phyloP scores from a whole-genome alignment of 2,329 filamentous ascomycete genomes.

The Aspergillus aculeatus region DNA sequence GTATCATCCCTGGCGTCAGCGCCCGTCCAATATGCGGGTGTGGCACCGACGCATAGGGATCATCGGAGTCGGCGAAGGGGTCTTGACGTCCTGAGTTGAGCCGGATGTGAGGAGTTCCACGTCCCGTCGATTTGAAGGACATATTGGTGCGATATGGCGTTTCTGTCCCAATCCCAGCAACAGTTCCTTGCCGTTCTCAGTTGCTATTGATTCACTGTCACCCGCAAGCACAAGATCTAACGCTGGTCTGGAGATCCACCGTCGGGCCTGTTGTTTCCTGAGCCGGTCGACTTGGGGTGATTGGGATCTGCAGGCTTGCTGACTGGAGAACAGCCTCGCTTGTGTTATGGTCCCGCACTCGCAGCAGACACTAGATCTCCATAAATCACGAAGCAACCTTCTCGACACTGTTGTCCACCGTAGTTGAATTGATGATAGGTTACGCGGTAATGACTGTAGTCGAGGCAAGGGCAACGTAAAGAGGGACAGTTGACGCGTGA shows the following conservation, averaged over 20 bases:
- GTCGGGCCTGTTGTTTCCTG: background rate
- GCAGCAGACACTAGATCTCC: background rate
- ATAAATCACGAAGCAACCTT: background rate
- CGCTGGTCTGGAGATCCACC: too few species aligned
- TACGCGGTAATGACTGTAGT: constrained; percentile 1
- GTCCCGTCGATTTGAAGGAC: constrained; percentile 14
- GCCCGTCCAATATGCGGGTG: constrained; percentile 26
- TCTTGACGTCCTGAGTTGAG: constrained; percentile 63
- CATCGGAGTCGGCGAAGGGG: constrained; percentile 42
- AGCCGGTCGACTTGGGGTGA: background rate
- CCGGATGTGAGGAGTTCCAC: constrained; percentile 57
- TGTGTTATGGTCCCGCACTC: background rate
- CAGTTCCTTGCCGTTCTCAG: background rate
- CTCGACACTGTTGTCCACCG: background rate
- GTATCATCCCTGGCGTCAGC: constrained; percentile 18
- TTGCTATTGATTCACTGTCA: background rate
- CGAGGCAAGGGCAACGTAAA: background rate
- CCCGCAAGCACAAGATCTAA: too few species aligned
- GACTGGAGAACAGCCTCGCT: background rate
- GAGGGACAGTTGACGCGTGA: constrained; percentile 1
- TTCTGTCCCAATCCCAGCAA: background rate
- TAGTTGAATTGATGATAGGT: background rate
- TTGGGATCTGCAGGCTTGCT: background rate
- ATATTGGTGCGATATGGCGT: constrained; percentile 7
- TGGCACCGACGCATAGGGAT: constrained; percentile 23